These are phyloP conservation scores for Davidsoniella australis DNA, from an alignment of 2,329 filamentous ascomycete species.

Conservation along the genomic window DNA sequence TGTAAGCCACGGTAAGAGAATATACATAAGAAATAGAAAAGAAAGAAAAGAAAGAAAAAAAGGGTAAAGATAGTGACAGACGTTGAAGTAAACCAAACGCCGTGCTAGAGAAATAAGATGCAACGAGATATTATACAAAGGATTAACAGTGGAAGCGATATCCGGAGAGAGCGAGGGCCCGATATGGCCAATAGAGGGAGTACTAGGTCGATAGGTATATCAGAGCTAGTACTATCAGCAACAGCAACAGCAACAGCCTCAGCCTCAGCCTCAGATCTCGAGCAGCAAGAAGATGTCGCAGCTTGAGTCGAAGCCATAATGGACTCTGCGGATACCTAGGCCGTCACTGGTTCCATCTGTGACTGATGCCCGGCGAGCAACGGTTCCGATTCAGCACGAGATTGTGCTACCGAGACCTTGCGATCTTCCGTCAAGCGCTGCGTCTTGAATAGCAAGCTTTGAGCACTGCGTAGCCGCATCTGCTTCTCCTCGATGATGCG, in stretches of 20 bases:
- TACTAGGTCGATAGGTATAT: too few relatives aligned
- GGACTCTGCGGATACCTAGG: too few relatives aligned
- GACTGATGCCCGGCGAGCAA: too few relatives aligned
- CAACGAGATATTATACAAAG: neutral
- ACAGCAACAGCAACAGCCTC: too few relatives aligned
- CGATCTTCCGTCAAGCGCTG: conserved; percentile 5
- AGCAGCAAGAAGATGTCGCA: too few relatives aligned
- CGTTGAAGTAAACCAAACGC: neutral
- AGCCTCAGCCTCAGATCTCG: too few relatives aligned
- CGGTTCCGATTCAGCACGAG: too few relatives aligned
- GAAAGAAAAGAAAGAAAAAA: neutral
- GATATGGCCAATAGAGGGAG: too few relatives aligned
- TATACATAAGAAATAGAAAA: neutral
- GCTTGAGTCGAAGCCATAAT: too few relatives aligned
- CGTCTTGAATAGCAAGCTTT: conserved; percentile 21
- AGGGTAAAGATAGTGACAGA: neutral
- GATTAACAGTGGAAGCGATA: neutral
- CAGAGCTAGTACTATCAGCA: too few relatives aligned
- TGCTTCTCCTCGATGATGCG: conserved; percentile 21
- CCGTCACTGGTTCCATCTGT: too few relatives aligned
- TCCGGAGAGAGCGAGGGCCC: neutral
- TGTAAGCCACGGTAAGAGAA: too few relatives aligned
- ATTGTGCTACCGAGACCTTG: neutral
- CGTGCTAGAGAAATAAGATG: neutral
- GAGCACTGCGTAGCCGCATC: conserved; percentile 25